Evolutionary conservation across 2,329 filamentous ascomycete species (phyloP).

Genomic region (Aspergillus neotritici): DNA sequence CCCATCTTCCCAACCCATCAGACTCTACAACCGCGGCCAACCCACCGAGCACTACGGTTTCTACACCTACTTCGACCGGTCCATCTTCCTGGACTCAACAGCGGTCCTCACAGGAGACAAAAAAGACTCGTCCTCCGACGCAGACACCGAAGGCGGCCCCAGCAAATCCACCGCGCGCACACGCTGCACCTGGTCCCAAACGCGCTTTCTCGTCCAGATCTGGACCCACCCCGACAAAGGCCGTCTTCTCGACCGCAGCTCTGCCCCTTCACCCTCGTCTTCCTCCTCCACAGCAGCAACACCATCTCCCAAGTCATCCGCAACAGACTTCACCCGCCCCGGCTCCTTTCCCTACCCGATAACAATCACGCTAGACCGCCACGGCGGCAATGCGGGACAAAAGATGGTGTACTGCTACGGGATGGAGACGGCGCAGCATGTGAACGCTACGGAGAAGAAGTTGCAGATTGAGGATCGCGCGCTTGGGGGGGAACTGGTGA

Average conservation of each 20-base stretch:
- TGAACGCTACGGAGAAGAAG: constrained; percentile 41
- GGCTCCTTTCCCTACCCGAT: constrained; percentile 59
- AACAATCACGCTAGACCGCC: constrained; percentile 55
- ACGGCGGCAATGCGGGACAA: constrained; percentile 49
- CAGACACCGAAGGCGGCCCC: constrained; percentile 46
- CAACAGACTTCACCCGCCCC: constrained; percentile 46
- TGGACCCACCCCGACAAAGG: constrained; percentile 50
- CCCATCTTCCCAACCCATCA: constrained; percentile 66
- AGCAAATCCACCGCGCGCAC: constrained; percentile 41
- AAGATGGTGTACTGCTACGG: constrained; percentile 59
- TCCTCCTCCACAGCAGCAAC: constrained; percentile 13
- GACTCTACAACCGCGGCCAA: constrained; percentile 76
- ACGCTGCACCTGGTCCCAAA: constrained; percentile 56
- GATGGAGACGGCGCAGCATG: constrained; percentile 45
- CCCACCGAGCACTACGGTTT: constrained; percentile 86
- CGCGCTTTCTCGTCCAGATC: constrained; percentile 57
- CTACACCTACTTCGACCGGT: constrained; percentile 85
- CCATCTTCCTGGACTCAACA: constrained; percentile 69
- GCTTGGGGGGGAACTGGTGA: constrained; percentile 48
- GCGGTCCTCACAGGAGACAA: constrained; percentile 41
- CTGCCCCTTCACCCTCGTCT: constrained; percentile 4
- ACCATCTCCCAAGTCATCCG: constrained; percentile 24
- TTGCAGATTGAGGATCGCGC: constrained; percentile 50
- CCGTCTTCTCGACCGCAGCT: constrained; percentile 18
- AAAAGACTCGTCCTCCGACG: too few species aligned